These are phyloP conservation scores for Cenchrus purpureus DNA, from an alignment of 176 grass and related monocot species.

Conservation along the genomic window DNA sequence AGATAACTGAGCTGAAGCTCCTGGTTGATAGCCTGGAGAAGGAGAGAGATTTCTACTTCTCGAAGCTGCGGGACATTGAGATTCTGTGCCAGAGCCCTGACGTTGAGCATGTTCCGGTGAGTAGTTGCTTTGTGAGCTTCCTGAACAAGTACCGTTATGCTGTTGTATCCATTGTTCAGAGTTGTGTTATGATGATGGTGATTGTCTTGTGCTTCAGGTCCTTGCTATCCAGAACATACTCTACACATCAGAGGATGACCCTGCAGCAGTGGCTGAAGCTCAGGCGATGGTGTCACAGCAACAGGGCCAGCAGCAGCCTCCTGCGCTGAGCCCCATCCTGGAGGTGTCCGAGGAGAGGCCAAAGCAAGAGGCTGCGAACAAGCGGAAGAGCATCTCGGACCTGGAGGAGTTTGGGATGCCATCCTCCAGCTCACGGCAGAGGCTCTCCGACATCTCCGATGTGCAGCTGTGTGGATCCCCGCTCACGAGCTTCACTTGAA, in stretches of 20 bases:
- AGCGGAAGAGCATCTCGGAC: conserved; percentile 80
- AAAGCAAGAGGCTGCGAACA: conserved; percentile 54
- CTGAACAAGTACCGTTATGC: not conserved
- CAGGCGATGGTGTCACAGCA: conserved; percentile 64
- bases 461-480: conserved; percentile 78
- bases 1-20: conserved; percentile 94
- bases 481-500: conserved; percentile 65
- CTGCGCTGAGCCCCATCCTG: conserved; percentile 64
- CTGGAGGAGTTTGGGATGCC: conserved; percentile 71
- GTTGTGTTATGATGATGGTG: not conserved
- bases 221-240: conserved; percentile 71
- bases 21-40: conserved; percentile 92
- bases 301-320: conserved; percentile 37
- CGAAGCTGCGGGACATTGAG: conserved; percentile 90
- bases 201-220: conserved; percentile 46
- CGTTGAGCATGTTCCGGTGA: conserved; percentile 69
- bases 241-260: conserved; percentile 68
- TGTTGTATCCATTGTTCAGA: not conserved
- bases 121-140: conserved; percentile 21
- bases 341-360: conserved; percentile 69
- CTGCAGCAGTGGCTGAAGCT: conserved; percentile 48
- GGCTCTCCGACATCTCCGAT: conserved; percentile 85
- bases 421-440: conserved; percentile 65
- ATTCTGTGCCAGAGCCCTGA: conserved; percentile 80
- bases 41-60: conserved; percentile 97